Conservation (phyloP, 1,139 yeast species). For the Suhomyces yuchorum region DNA sequence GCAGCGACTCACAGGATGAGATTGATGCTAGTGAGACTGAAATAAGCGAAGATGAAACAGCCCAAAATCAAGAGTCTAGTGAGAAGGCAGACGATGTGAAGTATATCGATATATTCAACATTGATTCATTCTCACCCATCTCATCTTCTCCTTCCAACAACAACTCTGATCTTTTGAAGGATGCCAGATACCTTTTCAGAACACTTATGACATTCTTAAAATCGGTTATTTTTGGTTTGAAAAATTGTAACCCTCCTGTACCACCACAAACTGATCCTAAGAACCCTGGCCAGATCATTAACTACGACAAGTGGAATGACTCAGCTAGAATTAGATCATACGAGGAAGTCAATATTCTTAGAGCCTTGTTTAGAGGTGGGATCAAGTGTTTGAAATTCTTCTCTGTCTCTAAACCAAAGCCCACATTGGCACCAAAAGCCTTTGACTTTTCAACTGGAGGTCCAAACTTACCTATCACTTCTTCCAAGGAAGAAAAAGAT, state of each 20-base stretch:
- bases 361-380: constrained; percentile 81
- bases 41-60: constrained; percentile 5
- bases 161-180: constrained; percentile 72
- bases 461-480: constrained; percentile 79
- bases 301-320: constrained; percentile 74
- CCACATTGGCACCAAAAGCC: constrained; percentile 43
- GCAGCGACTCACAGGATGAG: neutral
- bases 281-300: constrained; percentile 59
- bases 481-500: constrained; percentile 92
- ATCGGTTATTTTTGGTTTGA: constrained; percentile 86
- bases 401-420: constrained; percentile 54
- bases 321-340: constrained; percentile 78
- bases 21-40: constrained; percentile 16
- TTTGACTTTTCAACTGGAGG: constrained; percentile 71
- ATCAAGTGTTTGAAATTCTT: constrained; percentile 79
- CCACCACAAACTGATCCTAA: constrained; percentile 59
- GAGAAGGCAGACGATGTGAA: constrained; percentile 19
- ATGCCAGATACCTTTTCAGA: constrained; percentile 84
- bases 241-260: constrained; percentile 87
- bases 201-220: constrained; percentile 88
- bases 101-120: constrained; percentile 37
- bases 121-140: constrained; percentile 45
- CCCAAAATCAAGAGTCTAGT: constrained; percentile 8
- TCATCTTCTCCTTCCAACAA: constrained; percentile 30
- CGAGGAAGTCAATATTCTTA: constrained; percentile 80